These are phyloP conservation scores for Fusarium irregulare DNA, from an alignment of 2,329 filamentous ascomycete genomes.

Conservation along the genomic window DNA sequence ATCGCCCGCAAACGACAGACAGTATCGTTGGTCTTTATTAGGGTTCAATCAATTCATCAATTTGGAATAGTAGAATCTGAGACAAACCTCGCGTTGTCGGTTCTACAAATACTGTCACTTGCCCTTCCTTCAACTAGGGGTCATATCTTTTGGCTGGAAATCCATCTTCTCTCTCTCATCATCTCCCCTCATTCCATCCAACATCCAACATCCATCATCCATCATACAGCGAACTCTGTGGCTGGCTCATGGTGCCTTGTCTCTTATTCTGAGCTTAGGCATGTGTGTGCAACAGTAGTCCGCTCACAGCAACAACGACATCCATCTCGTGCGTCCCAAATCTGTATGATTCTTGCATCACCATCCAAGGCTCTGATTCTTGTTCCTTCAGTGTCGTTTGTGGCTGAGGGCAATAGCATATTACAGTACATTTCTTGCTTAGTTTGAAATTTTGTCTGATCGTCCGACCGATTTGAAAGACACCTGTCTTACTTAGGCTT, in stretches of 20 bases:
- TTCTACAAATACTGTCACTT: constrained; percentile 18
- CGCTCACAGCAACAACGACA: constrained; percentile 36
- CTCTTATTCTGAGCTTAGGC: constrained; percentile 32
- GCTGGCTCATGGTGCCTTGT: constrained; percentile 27
- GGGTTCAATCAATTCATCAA: background rate
- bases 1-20: background rate
- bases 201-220: constrained; percentile 6
- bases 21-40: background rate
- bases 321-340: constrained; percentile 36
- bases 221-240: constrained; percentile 18
- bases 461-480: constrained; percentile 19
- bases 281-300: constrained; percentile 41
- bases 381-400: constrained; percentile 26
- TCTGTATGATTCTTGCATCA: constrained; percentile 28
- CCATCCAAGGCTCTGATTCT: constrained; percentile 24
- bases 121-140: background rate
- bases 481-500: constrained; percentile 6
- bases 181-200: constrained; percentile 28
- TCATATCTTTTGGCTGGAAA: background rate
- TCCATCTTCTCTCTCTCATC: constrained; percentile 9
- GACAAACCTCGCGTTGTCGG: background rate
- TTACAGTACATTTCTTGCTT: constrained; percentile 24
- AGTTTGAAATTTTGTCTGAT: constrained; percentile 24
- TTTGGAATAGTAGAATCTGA: background rate
- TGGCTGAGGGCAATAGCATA: constrained; percentile 30